Conservation (phyloP, 2,329 filamentous ascomycete genomes). For the Hypoxylon sp. region DNA sequence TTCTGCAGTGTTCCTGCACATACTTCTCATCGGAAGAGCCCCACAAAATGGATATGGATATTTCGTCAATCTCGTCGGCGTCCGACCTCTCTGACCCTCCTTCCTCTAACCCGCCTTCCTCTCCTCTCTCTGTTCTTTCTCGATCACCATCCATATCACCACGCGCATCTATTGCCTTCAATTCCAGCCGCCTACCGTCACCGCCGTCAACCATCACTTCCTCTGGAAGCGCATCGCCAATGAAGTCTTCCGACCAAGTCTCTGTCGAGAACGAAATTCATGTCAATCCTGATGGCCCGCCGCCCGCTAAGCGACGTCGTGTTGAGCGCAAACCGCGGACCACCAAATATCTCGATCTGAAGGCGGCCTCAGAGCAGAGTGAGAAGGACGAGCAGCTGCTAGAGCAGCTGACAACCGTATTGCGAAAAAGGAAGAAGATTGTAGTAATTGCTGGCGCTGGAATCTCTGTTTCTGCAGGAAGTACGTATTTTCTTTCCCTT, state of each 20-base stretch:
- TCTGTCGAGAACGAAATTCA: constrained; percentile 58
- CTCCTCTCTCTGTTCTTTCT: constrained; percentile 69
- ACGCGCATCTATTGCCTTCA: constrained; percentile 53
- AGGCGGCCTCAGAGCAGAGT: constrained; percentile 63
- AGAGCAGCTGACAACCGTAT: constrained; percentile 77
- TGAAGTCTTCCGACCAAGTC: constrained; percentile 59
- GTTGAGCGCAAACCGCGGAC: constrained; percentile 75
- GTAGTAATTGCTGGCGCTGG: constrained; percentile 96
- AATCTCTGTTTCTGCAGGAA: constrained; percentile 94
- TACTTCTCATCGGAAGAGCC: constrained; percentile 5
- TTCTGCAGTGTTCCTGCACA: constrained; percentile 6
- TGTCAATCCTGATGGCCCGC: constrained; percentile 70
- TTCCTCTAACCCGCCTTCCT: constrained; percentile 63
- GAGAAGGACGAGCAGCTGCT: constrained; percentile 72
- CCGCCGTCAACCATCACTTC: constrained; percentile 63
- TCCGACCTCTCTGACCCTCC: constrained; percentile 56
- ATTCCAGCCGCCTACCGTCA: constrained; percentile 67
- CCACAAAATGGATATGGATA: constrained; percentile 45
- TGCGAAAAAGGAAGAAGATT: constrained; percentile 94
- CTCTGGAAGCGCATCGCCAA: constrained; percentile 67
- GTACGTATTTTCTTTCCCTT: constrained; percentile 57
- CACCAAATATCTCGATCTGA: constrained; percentile 86
- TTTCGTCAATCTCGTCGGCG: constrained; percentile 46
- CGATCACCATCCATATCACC: constrained; percentile 68
- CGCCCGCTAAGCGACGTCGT: constrained; percentile 83